Evolutionary conservation across 1,284 basidiomycete genomes (phyloP).

Genomic region (Cryptococcus jaspeensis): DNA sequence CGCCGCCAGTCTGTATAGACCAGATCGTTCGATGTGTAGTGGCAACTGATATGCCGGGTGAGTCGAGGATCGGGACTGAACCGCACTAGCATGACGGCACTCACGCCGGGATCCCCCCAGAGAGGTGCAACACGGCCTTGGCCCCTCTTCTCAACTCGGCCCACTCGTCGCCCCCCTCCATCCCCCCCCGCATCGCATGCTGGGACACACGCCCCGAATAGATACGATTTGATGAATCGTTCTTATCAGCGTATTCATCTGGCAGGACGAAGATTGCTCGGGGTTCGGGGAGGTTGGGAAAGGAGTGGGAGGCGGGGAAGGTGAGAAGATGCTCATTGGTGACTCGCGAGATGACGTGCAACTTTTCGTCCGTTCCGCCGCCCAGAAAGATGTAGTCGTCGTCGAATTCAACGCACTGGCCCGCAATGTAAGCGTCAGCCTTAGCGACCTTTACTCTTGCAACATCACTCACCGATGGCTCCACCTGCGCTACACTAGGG

Average conservation of each 20-base stretch:
- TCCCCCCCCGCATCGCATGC: no score
- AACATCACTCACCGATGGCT: no score
- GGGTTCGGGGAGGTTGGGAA: no score
- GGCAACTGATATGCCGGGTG: slow-evolving; percentile 19
- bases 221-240: no score
- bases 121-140: background rate
- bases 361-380: slow-evolving; percentile 9
- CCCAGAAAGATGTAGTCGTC: slow-evolving; percentile 46
- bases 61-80: no score
- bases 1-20: slow-evolving; percentile 27
- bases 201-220: background rate
- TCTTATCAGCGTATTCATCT: no score
- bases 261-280: no score
- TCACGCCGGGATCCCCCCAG: slow-evolving; percentile 29
- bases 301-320: slow-evolving; percentile 16
- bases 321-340: slow-evolving; percentile 19
- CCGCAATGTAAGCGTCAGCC: no score
- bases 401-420: slow-evolving; percentile 50
- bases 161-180: background rate
- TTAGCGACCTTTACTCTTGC: no score
- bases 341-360: slow-evolving; percentile 36
- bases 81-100: slow-evolving; percentile 3
- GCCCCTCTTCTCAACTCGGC: background rate
- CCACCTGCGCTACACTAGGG: background rate
- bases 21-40: slow-evolving; percentile 36